Base-by-base conservation (phyloP, 75 land plant genomes). In the Sequoiadendron giganteum region DNA sequence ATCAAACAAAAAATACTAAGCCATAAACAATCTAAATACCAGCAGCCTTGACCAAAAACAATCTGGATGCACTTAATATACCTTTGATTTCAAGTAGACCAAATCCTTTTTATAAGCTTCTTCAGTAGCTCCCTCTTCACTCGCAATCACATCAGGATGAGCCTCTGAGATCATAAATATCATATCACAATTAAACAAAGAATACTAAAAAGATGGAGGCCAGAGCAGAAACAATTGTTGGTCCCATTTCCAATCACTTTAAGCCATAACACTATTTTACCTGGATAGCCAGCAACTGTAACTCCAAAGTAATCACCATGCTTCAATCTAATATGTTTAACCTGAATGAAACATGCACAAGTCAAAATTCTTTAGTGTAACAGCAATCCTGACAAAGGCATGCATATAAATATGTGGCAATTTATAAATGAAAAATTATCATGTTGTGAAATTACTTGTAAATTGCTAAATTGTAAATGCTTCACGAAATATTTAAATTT, bases 211-310 rank as follows among this genome's bases (percentile, higher is more conserved):
- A 25, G 25, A 45, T 21, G 43, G 68, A 87, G 30, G 25, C 45
- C 5, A 75, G 68, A 87, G 19, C 21, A 90, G 68, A 38, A 65
- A 48, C 36, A 32, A 61, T 89, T 73, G 16, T 0, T 88, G 9
- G 3, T 2, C 19, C 55, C 6, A 88, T 28, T 43, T 77, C 61
- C 21, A 38, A 40, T 30, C 28, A 34, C 55, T 16, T 25, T 21
- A 34, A 1, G n/a, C n/a, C 68, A 43, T 43, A 85, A 49, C 43
- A 55, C 80, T 48, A 68, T 10, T 49, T 75, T 76, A 97, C 99
- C 99, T 88, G 99, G 99, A 93, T 98, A 97, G 52, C 99, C 99
- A 88, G 99, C 99, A 88, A 98, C 99, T 80, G 99, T 97, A 28
- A 98, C 94, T 56, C 99, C 99, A 88, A 98, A 98, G 87, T 95